A percentile compares a stretch with the other conserved stretches of the same genome.
Conservation (phyloP, 1,284 basidiomycete genomes). For the Entoloma clypeatum region DNA sequence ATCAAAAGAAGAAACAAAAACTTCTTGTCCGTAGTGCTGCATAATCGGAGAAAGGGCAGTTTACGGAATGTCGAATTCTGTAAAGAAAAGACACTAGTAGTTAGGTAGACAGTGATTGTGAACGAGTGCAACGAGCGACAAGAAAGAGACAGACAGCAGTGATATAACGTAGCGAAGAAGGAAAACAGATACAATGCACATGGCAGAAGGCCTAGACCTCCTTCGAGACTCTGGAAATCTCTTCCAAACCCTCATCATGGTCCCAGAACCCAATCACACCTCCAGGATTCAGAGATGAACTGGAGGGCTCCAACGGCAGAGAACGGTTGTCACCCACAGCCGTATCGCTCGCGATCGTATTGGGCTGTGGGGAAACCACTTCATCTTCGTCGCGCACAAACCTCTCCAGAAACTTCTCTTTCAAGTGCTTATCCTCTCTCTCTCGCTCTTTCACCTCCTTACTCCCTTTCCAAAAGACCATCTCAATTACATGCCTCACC, state of each 20-base stretch:
- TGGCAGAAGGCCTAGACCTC: too few species aligned
- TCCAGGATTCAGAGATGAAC: slow-evolving; percentile 17
- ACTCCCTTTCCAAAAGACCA: slow-evolving; percentile 70
- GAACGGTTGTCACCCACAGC: slow-evolving; percentile 12
- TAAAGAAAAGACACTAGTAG: too few species aligned
- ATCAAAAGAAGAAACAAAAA: too few species aligned
- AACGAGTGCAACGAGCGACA: too few species aligned
- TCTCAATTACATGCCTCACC: slow-evolving; percentile 72
- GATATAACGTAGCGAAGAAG: too few species aligned
- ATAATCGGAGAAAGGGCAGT: too few species aligned
- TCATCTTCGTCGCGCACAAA: slow-evolving; percentile 24
- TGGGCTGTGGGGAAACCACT: slow-evolving; percentile 22
- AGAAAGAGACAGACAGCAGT: too few species aligned
- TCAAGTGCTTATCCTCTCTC: slow-evolving; percentile 56
- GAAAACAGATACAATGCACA: too few species aligned
- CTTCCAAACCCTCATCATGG: slow-evolving; percentile 63
- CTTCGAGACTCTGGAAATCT: slow-evolving; percentile 60
- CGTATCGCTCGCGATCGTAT: slow-evolving; percentile 26
- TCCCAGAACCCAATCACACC: slow-evolving; percentile 52
- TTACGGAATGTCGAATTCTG: too few species aligned
- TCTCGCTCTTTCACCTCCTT: slow-evolving; percentile 58
- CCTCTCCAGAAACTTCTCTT: slow-evolving; percentile 56
- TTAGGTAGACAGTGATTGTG: too few species aligned
- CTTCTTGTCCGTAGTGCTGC: too few species aligned
- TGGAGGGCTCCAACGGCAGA: too few species aligned